These are phyloP conservation scores for Afroboletus lepidellus DNA, from an alignment of 1,284 basidiomycete species.

Conservation along the genomic window DNA sequence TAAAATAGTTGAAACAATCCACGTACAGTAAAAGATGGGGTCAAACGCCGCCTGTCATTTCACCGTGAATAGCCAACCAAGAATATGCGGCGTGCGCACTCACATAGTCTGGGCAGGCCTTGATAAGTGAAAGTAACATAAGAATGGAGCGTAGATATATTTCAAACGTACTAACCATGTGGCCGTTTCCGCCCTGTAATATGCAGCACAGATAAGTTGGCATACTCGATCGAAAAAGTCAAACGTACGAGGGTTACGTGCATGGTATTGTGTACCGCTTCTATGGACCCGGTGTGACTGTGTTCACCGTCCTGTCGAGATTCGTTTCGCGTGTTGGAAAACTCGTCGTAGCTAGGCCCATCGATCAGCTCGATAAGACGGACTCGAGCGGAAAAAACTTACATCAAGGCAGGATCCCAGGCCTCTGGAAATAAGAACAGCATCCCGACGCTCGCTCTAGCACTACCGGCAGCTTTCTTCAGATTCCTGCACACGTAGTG, in stretches of 20 bases:
- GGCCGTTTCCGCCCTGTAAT: constrained; percentile 23
- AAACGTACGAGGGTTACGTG: constrained; percentile 18
- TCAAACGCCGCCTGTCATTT: constrained; percentile 22
- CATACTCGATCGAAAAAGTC: background rate
- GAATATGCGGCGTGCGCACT: background rate
- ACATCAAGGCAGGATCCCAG: constrained; percentile 10
- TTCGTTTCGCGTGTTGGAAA: constrained; percentile 21
- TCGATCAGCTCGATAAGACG: background rate
- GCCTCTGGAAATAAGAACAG: constrained; percentile 20
- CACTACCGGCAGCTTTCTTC: constrained; percentile 7
- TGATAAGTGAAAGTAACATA: background rate
- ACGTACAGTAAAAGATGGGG: constrained; percentile 27
- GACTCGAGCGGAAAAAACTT: background rate
- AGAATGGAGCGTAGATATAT: background rate
- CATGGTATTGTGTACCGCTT: constrained; percentile 17
- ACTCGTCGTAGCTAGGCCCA: constrained; percentile 22
- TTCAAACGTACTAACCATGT: constrained; percentile 22
- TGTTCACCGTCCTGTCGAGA: constrained; percentile 15
- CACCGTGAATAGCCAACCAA: background rate
- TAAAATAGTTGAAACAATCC: background rate
- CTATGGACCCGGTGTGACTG: constrained; percentile 15
- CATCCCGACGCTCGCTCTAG: constrained; percentile 16
- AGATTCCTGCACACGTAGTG: constrained; percentile 11
- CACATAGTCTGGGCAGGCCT: constrained; percentile 25
- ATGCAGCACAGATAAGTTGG: background rate